These are phyloP conservation scores for Saccharomycopsis sp. DNA, from an alignment of 805 yeast genomes.

Conservation along the genomic window DNA sequence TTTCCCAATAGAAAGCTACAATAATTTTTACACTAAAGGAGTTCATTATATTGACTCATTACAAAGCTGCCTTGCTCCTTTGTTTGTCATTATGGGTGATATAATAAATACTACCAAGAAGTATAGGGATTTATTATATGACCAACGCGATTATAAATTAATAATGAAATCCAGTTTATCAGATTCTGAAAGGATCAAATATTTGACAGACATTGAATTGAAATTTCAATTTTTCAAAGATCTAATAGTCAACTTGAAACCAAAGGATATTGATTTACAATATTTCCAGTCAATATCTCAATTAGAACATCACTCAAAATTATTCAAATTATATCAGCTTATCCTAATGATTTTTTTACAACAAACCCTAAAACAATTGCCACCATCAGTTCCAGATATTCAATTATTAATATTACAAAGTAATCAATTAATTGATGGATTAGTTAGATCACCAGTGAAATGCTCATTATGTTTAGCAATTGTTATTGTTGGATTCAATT, in stretches of 20 bases:
- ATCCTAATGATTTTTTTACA: constrained; percentile 3
- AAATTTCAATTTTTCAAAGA: not conserved
- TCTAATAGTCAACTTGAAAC: not conserved
- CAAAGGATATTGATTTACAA: not conserved
- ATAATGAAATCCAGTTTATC: constrained; percentile 1
- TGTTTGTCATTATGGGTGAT: constrained; percentile 13
- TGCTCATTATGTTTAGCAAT: constrained; percentile 15
- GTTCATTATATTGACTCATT: constrained; percentile 12
- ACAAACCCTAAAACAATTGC: not conserved
- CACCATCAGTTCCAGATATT: constrained; percentile 4
- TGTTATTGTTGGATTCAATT: constrained; percentile 13
- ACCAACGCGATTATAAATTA: not conserved
- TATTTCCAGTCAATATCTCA: constrained; percentile 8
- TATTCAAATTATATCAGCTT: constrained; percentile 12
- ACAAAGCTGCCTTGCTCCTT: constrained; percentile 17
- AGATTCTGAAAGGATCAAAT: not conserved
- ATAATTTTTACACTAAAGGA: constrained; percentile 8
- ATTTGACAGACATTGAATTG: not conserved
- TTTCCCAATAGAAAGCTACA: constrained; percentile 8
- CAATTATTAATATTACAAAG: constrained; percentile 6
- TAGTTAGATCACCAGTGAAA: constrained; percentile 10
- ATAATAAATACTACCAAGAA: constrained; percentile 1
- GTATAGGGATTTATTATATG: not conserved
- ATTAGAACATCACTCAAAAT: constrained; percentile 4
- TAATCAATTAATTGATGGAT: constrained; percentile 2